phyloP scores from a whole-genome alignment of 345 rosid genomes.

The Eucalyptus pauciflora region DNA sequence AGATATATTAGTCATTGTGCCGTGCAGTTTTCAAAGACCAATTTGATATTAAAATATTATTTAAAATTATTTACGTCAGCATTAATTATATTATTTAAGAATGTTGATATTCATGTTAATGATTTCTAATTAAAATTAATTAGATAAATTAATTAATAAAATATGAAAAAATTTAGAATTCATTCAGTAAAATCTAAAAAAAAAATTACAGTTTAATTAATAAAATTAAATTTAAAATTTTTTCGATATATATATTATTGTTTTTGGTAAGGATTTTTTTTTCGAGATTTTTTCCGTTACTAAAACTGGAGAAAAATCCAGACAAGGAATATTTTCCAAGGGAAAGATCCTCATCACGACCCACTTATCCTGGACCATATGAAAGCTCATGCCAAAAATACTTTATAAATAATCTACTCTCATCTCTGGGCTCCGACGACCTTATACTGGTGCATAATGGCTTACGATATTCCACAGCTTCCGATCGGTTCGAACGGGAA shows the following conservation, averaged over 20 bases:
- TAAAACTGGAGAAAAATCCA: no score
- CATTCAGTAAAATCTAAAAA: no score
- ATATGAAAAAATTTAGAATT: no score
- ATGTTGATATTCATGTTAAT: no score
- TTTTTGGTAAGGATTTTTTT: no score
- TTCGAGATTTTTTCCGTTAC: neutral
- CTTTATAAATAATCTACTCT: neutral
- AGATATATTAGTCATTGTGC: neutral
- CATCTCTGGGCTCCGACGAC: neutral
- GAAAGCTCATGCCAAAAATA: neutral
- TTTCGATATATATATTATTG: no score
- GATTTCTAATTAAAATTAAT: no score
- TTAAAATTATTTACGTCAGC: rapidly evolving
- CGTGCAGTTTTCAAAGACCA: neutral
- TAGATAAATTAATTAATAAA: no score
- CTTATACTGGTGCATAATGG: neutral
- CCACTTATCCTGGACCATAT: neutral
- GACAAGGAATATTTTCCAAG: neutral
- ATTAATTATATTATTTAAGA: no score
- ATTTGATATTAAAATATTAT: neutral
- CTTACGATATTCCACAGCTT: neutral
- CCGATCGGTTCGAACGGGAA: neutral
- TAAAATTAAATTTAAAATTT: no score
- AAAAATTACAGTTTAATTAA: no score
- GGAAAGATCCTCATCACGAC: neutral